Conservation (phyloP, 73 alveolate species). For the Effrenium voratum region DNA sequence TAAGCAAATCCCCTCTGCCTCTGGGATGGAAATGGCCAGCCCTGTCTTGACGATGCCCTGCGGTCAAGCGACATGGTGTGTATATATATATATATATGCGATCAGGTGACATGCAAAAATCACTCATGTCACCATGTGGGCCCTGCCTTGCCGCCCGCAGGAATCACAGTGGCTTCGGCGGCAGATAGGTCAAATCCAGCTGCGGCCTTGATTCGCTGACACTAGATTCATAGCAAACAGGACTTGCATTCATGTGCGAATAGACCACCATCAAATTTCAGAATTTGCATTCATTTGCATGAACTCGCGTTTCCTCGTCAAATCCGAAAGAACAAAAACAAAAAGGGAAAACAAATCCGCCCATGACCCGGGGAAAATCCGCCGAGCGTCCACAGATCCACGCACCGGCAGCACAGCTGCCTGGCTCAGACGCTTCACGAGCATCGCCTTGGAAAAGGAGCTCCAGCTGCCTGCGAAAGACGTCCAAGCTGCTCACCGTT, state of each 20-base stretch:
- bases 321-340: too few species aligned
- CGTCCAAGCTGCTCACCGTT: too few species aligned
- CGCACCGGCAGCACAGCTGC: constrained; percentile 96
- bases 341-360: too few species aligned
- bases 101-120: neutral
- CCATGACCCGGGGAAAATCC: neutral
- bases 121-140: neutral
- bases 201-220: constrained; percentile 32
- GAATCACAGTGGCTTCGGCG: constrained; percentile 95
- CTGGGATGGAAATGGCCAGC: constrained; percentile 96
- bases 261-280: too few species aligned
- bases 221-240: neutral
- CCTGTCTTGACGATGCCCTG: constrained; percentile 96
- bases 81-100: neutral
- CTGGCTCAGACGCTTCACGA: constrained; percentile 95
- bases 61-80: neutral
- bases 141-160: constrained; percentile 95
- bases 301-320: too few species aligned
- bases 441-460: constrained; percentile 79
- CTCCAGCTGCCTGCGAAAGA: too few species aligned
- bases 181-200: constrained; percentile 97
- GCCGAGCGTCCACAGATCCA: constrained; percentile 70
- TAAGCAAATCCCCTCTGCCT: constrained; percentile 19
- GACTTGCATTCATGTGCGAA: too few species aligned
- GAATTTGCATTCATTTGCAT: too few species aligned